Evolutionary conservation across 768 basidiomycete genomes (phyloP).

Genomic region (Phallus indusiatus): DNA sequence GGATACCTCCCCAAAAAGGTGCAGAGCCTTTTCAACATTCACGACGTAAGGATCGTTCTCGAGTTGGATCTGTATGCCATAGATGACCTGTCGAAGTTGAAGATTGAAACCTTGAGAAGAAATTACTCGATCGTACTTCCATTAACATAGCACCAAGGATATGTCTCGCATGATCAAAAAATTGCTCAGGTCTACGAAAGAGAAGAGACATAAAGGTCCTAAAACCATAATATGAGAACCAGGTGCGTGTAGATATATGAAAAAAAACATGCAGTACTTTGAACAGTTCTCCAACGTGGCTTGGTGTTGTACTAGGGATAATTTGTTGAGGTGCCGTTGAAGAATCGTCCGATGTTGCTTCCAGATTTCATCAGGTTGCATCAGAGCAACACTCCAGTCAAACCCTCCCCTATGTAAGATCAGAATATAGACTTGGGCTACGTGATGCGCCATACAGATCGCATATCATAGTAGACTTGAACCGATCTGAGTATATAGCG

Average conservation of each 20-base stretch:
- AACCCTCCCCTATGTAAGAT: conserved; percentile 1
- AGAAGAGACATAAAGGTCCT: background rate
- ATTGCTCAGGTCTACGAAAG: background rate
- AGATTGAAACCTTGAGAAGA: background rate
- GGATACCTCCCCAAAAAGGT: conserved; percentile 19
- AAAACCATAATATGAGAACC: too few species aligned
- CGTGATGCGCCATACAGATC: conserved; percentile 40
- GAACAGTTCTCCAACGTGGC: conserved; percentile 2
- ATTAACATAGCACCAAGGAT: conserved; percentile 5
- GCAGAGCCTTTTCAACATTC: conserved; percentile 20
- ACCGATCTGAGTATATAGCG: conserved; percentile 67
- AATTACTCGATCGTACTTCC: background rate
- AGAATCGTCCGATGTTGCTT: conserved; percentile 11
- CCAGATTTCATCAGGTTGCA: conserved; percentile 12
- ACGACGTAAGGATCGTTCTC: conserved; percentile 28
- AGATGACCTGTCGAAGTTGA: conserved; percentile 19
- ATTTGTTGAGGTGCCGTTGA: conserved; percentile 12
- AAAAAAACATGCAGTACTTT: background rate
- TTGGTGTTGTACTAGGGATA: conserved; percentile 3
- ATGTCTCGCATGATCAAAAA: conserved; percentile 2
- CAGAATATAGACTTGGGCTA: background rate
- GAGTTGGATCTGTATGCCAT: conserved; percentile 30
- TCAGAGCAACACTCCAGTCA: conserved; percentile 2
- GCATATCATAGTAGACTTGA: conserved; percentile 55
- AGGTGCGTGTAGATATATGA: background rate